Evolutionary conservation across 805 yeast species (phyloP), one percentile per base, ranked within the genome.

Genomic region (Candida tammaniensis): DNA sequence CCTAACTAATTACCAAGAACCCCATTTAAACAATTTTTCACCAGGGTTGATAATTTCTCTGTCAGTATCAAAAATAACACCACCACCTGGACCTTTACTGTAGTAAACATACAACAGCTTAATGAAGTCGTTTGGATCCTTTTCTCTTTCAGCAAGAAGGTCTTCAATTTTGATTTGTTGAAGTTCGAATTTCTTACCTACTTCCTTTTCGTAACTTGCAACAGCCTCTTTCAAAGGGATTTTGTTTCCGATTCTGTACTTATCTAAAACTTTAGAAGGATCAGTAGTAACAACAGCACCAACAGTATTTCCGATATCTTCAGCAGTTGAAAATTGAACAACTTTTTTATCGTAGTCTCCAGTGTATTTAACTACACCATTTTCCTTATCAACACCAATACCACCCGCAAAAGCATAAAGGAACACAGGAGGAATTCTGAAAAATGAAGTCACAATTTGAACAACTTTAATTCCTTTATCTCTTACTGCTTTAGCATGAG

Each of bases 241-340:
- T 11, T 33, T 43, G 22, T 61, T 73, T n/a, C 78, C 68, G 28
- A 59, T 60, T 46, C 68, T 62, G 12, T 75, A 38, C 15, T 30
- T 41, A 41, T 75, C 70, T 15, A 80, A 79, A 15, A 76, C 43
- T 3, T 50, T 27, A 0, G 60, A 23, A 6, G 63, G 61, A 26
- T 66, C 61, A 3, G 40, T 39, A 12, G 75, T 52, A 9, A 64
- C 69, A 24, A 74, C 38, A 7, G 67, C 48, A 10, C 72, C 73
- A 30, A 70, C 49, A 3, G 57, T 42, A 21, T 64, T 57, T 12
- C 75, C 78, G 35, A 76, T 47, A 52, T 78, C 78, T 9, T 37
- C 40, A 17, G 59, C 39, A 25, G 43, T 59, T 4, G 72, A 46
- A 24, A 68, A 52, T 20, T 70, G 54, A 33, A 72, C 39, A 31